Base-by-base conservation (phyloP, 2,329 filamentous ascomycete species). In the Albifimbria verrucaria region DNA sequence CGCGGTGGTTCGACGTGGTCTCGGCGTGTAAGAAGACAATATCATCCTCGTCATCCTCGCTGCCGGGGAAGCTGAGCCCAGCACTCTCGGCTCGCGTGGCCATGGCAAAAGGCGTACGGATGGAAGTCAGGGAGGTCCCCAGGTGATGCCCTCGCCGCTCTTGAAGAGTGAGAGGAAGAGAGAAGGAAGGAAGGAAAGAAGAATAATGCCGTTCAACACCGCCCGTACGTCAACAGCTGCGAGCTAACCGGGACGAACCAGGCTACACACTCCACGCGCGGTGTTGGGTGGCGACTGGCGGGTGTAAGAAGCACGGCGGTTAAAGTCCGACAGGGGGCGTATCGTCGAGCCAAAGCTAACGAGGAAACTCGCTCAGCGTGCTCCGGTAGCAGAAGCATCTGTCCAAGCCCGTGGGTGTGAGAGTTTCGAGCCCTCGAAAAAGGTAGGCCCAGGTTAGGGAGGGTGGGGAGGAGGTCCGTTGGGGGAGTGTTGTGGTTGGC, bases 21-120 rank as follows among this genome's bases (percentile, higher is more conserved):
- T 52, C 26, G 42, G 24, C 49, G 47, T 52, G 44, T n/a, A 47
- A 44, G 3, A 64, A 21, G 32, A 58, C 56, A 10, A 62, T 41
- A 9, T 61, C 23, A 7, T 62, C 58, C 12, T 59, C 54, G 15
- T 61, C 59, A 21, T 53, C 53, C 25, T 48, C 50, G 44, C 32
- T 39, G 23, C 39, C 20, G n/a, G 41, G 11, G 3, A 26, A 7
- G n/a, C 9, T n/a, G 18, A 21, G 21, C 32, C 32, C 22, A 7
- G 24, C 49, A 17, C 28, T 23, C 9, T 23, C 42, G 22, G 41
- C 25, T 12, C 17, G 25, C n/a, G 22, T n/a, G 18, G 32, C 48
- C 48, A 50, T 50, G 48, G 48, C n/a, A 17, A 12, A 28, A 32
- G 26, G 46, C 15, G 44, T 25, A 9, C 18, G 23, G 11, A n/a